A percentile compares a stretch with the other conserved stretches of the same genome.
Evolutionary conservation across 2,329 filamentous ascomycete species (phyloP).

Genomic region (Trematosphaeria pertusa): DNA sequence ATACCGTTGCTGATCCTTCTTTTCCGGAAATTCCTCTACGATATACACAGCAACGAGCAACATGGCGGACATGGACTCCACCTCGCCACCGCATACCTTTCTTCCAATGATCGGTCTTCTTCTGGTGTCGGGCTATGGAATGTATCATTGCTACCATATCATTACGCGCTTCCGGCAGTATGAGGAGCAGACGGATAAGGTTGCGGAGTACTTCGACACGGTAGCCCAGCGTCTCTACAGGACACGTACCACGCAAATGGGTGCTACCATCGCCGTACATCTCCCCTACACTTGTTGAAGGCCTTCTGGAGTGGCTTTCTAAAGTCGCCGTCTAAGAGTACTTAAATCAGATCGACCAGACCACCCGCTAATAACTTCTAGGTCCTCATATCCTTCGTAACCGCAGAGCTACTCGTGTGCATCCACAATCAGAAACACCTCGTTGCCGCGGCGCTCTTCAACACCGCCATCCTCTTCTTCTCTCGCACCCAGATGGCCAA

Average conservation of each 20-base stretch:
- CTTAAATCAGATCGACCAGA: not conserved
- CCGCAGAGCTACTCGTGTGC: not conserved
- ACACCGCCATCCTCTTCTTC: conserved; percentile 18
- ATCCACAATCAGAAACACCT: conserved; percentile 1
- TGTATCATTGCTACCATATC: conserved; percentile 43
- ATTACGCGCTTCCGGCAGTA: conserved; percentile 46
- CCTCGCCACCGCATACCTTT: not conserved
- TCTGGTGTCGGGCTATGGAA: conserved; percentile 35
- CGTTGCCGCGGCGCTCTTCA: conserved; percentile 12
- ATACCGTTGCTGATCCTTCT: too few species aligned
- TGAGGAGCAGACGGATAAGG: conserved; percentile 43
- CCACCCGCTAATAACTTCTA: not conserved
- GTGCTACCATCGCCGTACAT: conserved; percentile 40
- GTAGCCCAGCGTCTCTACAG: conserved; percentile 42
- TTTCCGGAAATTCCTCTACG: too few species aligned
- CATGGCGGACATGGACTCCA: too few species aligned
- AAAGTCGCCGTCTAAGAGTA: not conserved
- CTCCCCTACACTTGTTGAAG: too few species aligned
- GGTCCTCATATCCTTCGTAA: not conserved
- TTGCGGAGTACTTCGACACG: conserved; percentile 45
- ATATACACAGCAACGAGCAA: too few species aligned
- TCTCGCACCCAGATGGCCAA: conserved; percentile 35
- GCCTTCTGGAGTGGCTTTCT: too few species aligned
- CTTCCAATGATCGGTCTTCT: conserved; percentile 26
- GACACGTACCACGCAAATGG: conserved; percentile 45